Evolutionary conservation across 352 stramenopile species (phyloP).

Genomic region (Albugo candida): DNA sequence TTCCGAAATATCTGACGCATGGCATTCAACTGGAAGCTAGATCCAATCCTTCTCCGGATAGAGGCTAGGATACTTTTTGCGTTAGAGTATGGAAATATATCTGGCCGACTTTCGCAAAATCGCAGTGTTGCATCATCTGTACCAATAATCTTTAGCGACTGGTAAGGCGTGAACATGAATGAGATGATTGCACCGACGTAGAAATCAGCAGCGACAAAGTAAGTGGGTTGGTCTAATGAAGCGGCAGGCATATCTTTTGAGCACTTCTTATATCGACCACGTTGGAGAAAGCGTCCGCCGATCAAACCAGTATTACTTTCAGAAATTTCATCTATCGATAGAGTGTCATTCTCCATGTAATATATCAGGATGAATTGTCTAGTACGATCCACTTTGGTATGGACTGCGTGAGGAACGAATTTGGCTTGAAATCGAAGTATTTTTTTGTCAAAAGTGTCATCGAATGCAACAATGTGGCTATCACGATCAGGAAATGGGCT

Average conservation of each 20-base stretch:
- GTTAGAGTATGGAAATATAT: constrained; percentile 46
- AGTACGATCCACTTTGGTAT: constrained; percentile 18
- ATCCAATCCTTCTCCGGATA: not conserved
- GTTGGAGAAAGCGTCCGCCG: constrained; percentile 56
- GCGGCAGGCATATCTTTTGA: too few species aligned
- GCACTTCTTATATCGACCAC: constrained; percentile 37
- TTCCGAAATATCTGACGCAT: constrained; percentile 21
- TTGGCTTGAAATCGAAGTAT: constrained; percentile 54
- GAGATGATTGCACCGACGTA: constrained; percentile 42
- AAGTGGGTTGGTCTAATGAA: too few species aligned
- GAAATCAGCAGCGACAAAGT: constrained; percentile 23
- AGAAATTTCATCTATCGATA: constrained; percentile 51
- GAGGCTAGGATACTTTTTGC: constrained; percentile 8
- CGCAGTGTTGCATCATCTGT: constrained; percentile 50
- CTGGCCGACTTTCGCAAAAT: constrained; percentile 55
- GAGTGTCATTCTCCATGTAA: constrained; percentile 60
- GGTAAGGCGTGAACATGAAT: constrained; percentile 51
- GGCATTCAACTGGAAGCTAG: not conserved
- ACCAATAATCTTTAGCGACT: constrained; percentile 48
- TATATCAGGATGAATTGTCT: constrained; percentile 63
- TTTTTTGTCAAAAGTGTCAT: constrained; percentile 31
- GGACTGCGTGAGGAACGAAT: constrained; percentile 9
- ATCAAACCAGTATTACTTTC: constrained; percentile 43
- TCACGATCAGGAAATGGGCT: too few species aligned
- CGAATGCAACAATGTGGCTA: not conserved